Base-by-base conservation (phyloP, 169 alveolate genomes). In the Eimeria praecox region DNA sequence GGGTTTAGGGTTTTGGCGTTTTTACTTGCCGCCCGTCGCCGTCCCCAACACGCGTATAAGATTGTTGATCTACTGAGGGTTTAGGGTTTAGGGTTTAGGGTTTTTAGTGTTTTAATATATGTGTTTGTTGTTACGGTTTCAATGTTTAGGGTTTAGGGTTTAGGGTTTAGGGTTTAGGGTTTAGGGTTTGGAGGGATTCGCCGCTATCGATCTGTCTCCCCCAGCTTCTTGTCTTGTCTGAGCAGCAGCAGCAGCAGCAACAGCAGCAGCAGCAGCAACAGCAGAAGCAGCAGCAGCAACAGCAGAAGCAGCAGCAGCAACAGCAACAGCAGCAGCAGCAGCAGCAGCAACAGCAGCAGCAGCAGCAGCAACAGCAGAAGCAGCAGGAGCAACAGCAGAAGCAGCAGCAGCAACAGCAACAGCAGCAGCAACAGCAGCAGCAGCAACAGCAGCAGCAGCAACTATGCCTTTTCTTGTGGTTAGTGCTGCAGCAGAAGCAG, bases 211-310 rank as follows among this genome's bases (percentile, higher is more conserved):
- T 46, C 83, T 4, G 83, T 30, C 40, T 69, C 24, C 87, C 87
- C 87, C 33, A 22, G 59, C 87, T 20, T 77, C 20, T n/a, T 38
- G 18, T 16, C 20, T n/a, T 10, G 5, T 30, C 22, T 14, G 83
- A 18, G 20, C 5, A 14, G 46, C 83, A 12, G 49, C 83, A 73
- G 83, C 83, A 73, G 46, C 83, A 73, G 59, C 52, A 77, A 27
- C 87, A 18, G 87, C 87, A 77, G 87, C 87, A 77, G 83, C 42
- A 73, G 83, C 83, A 73, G 83, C 83, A 30, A 46, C 46, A 73
- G 83, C 83, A 73, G 88, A 9, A n/a, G n/a, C n/a, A n/a, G n/a
- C n/a, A n/a, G 8, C n/a, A 18, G 85, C 30, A n/a, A n/a, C 46
- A 6, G 20, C 49, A 6, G 85, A 6, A 6, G 3, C 49, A 22